Percentiles rank a stretch among this genome's conserved stretches.
phyloP scores from a whole-genome alignment of 1,284 basidiomycete species.

The Puccinia sorghi region DNA sequence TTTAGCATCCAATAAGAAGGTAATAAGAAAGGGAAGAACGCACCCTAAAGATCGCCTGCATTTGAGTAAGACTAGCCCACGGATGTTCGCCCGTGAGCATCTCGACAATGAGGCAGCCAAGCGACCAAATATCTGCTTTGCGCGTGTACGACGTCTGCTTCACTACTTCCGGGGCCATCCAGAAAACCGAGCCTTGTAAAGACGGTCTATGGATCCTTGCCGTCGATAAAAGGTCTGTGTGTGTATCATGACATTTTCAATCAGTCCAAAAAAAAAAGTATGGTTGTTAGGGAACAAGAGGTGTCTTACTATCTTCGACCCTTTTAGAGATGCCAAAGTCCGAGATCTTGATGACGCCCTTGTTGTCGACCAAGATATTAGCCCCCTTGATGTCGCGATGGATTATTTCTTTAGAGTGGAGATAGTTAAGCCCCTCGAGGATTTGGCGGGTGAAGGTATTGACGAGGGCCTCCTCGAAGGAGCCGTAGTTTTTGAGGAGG shows the following conservation, averaged over 20 bases:
- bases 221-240: constrained; percentile 71
- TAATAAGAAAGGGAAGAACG: constrained; percentile 48
- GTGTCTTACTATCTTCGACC: constrained; percentile 79
- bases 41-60: constrained; percentile 97
- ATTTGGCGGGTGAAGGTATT: constrained; percentile 95
- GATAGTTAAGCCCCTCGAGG: constrained; percentile 82
- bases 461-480: constrained; percentile 92
- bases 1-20: background rate
- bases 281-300: background rate
- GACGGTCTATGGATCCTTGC: constrained; percentile 82
- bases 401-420: constrained; percentile 92
- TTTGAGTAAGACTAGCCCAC: constrained; percentile 95
- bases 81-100: constrained; percentile 98
- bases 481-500: constrained; percentile 87
- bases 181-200: constrained; percentile 94
- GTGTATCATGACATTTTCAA: background rate
- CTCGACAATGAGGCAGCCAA: constrained; percentile 95
- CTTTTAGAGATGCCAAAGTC: constrained; percentile 99
- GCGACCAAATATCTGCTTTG: constrained; percentile 98
- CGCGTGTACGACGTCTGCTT: constrained; percentile 90
- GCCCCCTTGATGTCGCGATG: constrained; percentile 99
- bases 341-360: constrained; percentile 95
- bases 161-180: constrained; percentile 99
- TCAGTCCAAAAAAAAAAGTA: background rate
- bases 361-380: constrained; percentile 97